Conservation (phyloP, 2,329 filamentous ascomycete genomes). For the Colletotrichum brevisporum region DNA sequence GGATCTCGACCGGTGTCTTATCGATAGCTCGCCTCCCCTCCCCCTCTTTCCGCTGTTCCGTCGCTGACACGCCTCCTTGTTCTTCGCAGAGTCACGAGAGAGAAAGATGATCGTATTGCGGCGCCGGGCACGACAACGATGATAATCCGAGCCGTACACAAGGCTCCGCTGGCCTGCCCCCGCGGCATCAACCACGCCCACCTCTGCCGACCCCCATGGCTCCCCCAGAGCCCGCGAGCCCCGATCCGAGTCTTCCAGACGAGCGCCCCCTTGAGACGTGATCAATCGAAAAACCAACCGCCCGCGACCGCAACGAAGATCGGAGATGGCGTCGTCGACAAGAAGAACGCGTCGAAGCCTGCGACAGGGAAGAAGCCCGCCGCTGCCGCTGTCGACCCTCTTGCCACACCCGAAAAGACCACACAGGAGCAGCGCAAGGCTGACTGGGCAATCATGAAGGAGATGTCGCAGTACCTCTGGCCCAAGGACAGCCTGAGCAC, state of each 20-base stretch:
- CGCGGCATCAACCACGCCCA: conserved; percentile 25
- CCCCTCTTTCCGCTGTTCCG: not conserved
- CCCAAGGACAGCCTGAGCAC: conserved; percentile 89
- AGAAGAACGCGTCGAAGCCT: not conserved
- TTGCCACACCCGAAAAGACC: conserved; percentile 76
- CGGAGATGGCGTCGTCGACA: not conserved
- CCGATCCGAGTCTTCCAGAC: conserved; percentile 41
- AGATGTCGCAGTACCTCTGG: conserved; percentile 97
- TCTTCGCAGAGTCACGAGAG: conserved; percentile 4
- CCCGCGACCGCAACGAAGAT: conserved; percentile 7
- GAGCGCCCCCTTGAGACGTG: conserved; percentile 32
- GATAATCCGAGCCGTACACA: conserved; percentile 39
- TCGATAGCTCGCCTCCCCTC: conserved; percentile 12
- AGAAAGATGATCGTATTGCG: conserved; percentile 38
- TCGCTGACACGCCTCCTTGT: conserved; percentile 12
- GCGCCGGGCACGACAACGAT: conserved; percentile 38
- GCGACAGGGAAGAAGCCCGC: conserved; percentile 36
- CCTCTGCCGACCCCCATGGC: conserved; percentile 35
- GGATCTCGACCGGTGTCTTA: not conserved
- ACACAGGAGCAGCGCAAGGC: conserved; percentile 93
- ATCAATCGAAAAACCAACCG: conserved; percentile 8
- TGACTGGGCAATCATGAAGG: conserved; percentile 98
- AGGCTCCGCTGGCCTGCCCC: conserved; percentile 37
- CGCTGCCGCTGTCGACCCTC: conserved; percentile 58
- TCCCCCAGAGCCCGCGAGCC: conserved; percentile 35